A percentile compares a stretch with the other conserved stretches of the same genome.
phyloP scores from a whole-genome alignment of 495 filamentous ascomycete species.

The Lophium mytilinum region DNA sequence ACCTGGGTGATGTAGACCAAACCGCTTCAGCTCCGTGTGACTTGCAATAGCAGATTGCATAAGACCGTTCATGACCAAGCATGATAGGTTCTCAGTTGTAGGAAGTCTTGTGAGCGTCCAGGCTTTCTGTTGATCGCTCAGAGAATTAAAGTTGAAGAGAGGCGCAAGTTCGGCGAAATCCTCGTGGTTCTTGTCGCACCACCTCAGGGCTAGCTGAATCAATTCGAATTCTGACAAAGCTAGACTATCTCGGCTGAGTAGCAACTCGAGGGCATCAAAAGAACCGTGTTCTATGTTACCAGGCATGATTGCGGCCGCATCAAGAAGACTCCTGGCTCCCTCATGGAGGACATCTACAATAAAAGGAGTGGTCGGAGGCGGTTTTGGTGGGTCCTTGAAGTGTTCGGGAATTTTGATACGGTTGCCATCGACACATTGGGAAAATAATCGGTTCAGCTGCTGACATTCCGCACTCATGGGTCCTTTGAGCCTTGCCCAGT shows the following conservation, averaged over 20 bases:
- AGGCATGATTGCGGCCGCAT: neutral
- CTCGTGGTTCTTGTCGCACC: conserved; percentile 35
- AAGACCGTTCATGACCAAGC: conserved; percentile 37
- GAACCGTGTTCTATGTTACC: conserved; percentile 22
- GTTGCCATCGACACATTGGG: conserved; percentile 45
- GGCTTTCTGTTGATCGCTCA: conserved; percentile 36
- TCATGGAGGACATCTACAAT: conserved; percentile 43
- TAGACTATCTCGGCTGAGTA: conserved; percentile 37
- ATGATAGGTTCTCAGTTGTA: conserved; percentile 17
- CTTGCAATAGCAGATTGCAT: conserved; percentile 35
- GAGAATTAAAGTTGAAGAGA: conserved; percentile 38
- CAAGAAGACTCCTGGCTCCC: conserved; percentile 23
- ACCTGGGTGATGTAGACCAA: conserved; percentile 33
- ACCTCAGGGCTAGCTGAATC: conserved; percentile 35
- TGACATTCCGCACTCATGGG: conserved; percentile 43
- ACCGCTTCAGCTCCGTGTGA: conserved; percentile 29
- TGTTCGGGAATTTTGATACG: conserved; percentile 38
- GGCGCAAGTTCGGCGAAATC: conserved; percentile 32
- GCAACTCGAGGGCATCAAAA: conserved; percentile 35
- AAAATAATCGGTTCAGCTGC: conserved; percentile 47
- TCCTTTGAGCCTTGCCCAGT: conserved; percentile 42
- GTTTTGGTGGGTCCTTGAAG: conserved; percentile 36
- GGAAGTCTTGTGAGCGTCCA: conserved; percentile 39
- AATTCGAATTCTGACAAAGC: conserved; percentile 45
- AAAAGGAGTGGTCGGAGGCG: conserved; percentile 28